These are phyloP conservation scores for Phaffia rhodozyma DNA, from an alignment of 1,284 basidiomycete genomes.

Conservation along the genomic window DNA sequence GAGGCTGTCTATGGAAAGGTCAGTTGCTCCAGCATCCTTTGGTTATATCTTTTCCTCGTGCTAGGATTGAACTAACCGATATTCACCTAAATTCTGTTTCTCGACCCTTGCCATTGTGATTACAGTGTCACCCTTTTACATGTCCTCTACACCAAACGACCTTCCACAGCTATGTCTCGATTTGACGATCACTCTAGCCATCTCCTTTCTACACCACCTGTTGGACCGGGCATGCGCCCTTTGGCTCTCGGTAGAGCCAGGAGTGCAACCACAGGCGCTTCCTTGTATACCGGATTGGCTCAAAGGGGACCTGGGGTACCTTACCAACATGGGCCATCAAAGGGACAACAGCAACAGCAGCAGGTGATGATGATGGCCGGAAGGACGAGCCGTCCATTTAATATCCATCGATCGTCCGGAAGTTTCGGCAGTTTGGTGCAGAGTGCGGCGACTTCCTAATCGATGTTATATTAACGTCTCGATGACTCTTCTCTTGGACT, in stretches of 20 bases:
- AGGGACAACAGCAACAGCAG: background rate
- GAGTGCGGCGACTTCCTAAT: too few relatives aligned
- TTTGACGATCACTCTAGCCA: background rate
- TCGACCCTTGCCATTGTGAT: too few relatives aligned
- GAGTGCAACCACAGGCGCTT: conserved; percentile 2
- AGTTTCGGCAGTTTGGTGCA: too few relatives aligned
- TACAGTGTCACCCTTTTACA: conserved; percentile 2
- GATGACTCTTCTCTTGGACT: background rate
- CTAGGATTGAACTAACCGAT: too few relatives aligned
- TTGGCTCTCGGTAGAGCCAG: conserved; percentile 4
- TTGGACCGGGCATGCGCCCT: background rate
- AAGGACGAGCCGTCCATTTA: too few relatives aligned
- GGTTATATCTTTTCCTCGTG: background rate
- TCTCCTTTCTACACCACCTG: background rate
- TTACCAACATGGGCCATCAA: too few relatives aligned
- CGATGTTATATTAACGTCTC: too few relatives aligned
- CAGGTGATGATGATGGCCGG: background rate
- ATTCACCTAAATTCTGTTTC: background rate
- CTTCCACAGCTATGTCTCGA: conserved; percentile 1
- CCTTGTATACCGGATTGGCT: background rate
- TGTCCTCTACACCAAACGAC: background rate
- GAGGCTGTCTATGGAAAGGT: conserved; percentile 11
- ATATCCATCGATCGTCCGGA: too few relatives aligned
- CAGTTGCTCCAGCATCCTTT: background rate
- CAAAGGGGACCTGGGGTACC: too few relatives aligned